Base-by-base conservation (phyloP, 2,329 filamentous ascomycete species). In the Chaetomium globosum region DNA sequence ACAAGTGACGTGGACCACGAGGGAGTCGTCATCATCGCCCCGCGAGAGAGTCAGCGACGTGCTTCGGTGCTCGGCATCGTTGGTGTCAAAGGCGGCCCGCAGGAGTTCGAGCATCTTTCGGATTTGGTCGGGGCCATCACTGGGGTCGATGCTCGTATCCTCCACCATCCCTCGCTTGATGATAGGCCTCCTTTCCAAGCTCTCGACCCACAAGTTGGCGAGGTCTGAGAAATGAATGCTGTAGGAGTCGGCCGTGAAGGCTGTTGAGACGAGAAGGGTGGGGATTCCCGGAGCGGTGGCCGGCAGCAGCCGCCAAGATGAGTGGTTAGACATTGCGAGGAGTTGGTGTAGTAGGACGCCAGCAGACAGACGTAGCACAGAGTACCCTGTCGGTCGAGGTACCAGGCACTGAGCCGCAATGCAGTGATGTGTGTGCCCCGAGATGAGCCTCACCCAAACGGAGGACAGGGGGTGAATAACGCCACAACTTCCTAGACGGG, bases 91-190 rank as follows among this genome's bases (percentile, higher is more conserved):
- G 33, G 83, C 82, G 49, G 78, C 77, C 57, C 79, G 76, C 21
- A 94, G 79, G 71, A 89, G 88, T 26, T 84, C 80, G 16, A 93
- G 78, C 59, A 94, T 86, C 59, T 87, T 87, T 30, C 77, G 74
- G 77, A 91, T 85, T 72, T 94, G 90, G 59, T 86, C 84, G 0
- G 81, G 79, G 66, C 89, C 88, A 69, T 89, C 87, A 73, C 84
- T 87, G 1, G 91, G 87, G 73, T 94, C 90, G 67, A 94, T 92
- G 67, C 85, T 87, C 19, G 88, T 90, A 70, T 87, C 83, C 70
- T 88, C 82, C 28, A 83, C 77, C 63, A 85, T 80, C 33, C 86
- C 89, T 65, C 89, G 85, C 65, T 81, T 78, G 63, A 87, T 82
- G 64, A 94, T 89, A 12, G 80, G 81, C n/a, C 80, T 80, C 26